These are phyloP conservation scores for Phytophthora multivora DNA, from an alignment of 352 stramenopile species.

Conservation along the genomic window DNA sequence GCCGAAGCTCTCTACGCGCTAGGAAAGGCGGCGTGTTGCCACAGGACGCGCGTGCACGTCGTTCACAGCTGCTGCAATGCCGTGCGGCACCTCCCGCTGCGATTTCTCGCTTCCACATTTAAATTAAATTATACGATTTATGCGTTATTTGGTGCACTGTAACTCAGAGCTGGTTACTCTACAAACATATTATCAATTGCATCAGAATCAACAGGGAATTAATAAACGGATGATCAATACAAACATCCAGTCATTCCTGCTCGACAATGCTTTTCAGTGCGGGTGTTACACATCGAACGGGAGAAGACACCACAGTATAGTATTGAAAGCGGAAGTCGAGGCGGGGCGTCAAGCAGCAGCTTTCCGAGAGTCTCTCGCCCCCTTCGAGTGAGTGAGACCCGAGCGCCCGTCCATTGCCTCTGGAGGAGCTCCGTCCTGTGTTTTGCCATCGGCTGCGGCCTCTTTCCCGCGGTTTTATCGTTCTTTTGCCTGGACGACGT, in stretches of 20 bases:
- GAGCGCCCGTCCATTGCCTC: neutral
- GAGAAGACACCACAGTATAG: slow-evolving; percentile 25
- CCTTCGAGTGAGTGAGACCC: slow-evolving; percentile 13
- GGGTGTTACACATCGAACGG: slow-evolving; percentile 19
- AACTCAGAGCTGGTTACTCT: too few species aligned
- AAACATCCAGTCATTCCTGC: slow-evolving; percentile 2
- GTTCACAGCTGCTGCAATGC: slow-evolving; percentile 12
- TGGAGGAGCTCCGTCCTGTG: slow-evolving; percentile 4
- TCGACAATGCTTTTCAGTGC: slow-evolving; percentile 9
- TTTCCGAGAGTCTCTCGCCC: neutral
- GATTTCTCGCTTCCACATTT: neutral
- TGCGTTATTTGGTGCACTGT: neutral
- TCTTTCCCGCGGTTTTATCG: slow-evolving; percentile 15
- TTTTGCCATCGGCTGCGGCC: slow-evolving; percentile 20
- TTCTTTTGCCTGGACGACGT: slow-evolving; percentile 10
- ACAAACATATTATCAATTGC: neutral
- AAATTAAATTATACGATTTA: neutral
- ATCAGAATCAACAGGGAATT: slow-evolving; percentile 1
- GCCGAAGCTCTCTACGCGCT: slow-evolving; percentile 9
- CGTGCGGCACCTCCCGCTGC: neutral
- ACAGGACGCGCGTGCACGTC: neutral
- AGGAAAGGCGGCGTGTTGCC: slow-evolving; percentile 5
- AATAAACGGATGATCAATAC: neutral
- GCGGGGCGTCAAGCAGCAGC: slow-evolving; percentile 8
- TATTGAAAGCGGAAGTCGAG: slow-evolving; percentile 26